Conservation (phyloP, 257 asterid species). For the Nemophila menziesii region DNA sequence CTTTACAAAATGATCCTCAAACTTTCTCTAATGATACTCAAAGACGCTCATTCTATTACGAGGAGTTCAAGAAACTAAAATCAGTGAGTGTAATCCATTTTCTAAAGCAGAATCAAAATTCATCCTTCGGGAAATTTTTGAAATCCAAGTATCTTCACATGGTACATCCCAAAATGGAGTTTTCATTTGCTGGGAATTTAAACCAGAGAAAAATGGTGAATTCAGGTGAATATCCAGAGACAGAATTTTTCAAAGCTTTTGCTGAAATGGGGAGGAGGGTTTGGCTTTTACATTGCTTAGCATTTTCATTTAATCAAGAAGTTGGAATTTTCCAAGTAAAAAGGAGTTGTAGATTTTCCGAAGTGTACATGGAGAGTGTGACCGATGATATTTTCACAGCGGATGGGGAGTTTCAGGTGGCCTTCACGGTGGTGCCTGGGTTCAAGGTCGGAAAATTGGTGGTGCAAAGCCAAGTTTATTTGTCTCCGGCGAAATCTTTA, state of each 20-base stretch:
- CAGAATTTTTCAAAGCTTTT: conserved; percentile 64
- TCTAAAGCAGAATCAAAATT: conserved; percentile 38
- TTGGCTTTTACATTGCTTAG: conserved; percentile 75
- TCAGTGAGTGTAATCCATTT: conserved; percentile 32
- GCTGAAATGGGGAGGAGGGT: conserved; percentile 89
- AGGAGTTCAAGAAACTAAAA: conserved; percentile 39
- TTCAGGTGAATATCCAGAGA: conserved; percentile 73
- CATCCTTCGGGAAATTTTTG: conserved; percentile 46
- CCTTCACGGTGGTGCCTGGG: conserved; percentile 92
- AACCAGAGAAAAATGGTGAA: conserved; percentile 69
- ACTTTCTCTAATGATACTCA: conserved; percentile 7
- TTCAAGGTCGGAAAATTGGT: conserved; percentile 63
- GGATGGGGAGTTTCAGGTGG: conserved; percentile 47
- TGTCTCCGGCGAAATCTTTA: conserved; percentile 27
- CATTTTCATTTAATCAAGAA: conserved; percentile 41
- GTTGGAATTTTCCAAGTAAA: conserved; percentile 53
- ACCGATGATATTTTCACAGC: conserved; percentile 46
- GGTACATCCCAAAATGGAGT: conserved; percentile 80
- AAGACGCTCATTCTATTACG: conserved; percentile 33
- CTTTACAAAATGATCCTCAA: conserved; percentile 11
- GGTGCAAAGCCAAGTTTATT: conserved; percentile 88
- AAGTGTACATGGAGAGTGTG: conserved; percentile 79
- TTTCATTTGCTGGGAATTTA: conserved; percentile 35
- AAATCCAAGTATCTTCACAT: conserved; percentile 48
- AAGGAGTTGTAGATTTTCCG: conserved; percentile 45